A percentile compares a stretch with the other conserved stretches of the same genome.
Evolutionary conservation across 192 early-diverging fungal species (phyloP).

Genomic region (Nowakowskiella sp.): DNA sequence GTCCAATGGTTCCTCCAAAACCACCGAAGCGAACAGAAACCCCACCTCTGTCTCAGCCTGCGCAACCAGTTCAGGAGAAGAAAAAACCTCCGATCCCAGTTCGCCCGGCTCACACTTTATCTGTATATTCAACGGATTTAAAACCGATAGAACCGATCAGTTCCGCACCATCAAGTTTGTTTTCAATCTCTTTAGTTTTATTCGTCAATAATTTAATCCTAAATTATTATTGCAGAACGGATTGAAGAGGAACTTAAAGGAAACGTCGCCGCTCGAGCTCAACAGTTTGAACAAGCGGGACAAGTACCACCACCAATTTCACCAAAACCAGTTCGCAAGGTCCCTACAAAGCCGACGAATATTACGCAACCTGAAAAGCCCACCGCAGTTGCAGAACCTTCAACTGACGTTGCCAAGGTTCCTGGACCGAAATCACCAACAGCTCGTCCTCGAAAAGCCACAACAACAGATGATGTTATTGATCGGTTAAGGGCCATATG

Average conservation of each 20-base stretch:
- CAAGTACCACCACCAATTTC: not conserved
- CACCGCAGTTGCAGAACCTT: not conserved
- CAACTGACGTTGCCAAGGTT: not conserved
- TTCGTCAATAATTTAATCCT: too few relatives aligned
- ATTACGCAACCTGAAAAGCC: slow-evolving; percentile 24
- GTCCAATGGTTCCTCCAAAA: slow-evolving; percentile 1
- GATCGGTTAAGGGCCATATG: slow-evolving; percentile 71
- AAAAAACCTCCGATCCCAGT: slow-evolving; percentile 42
- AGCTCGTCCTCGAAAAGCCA: slow-evolving; percentile 40
- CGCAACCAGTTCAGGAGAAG: slow-evolving; percentile 12
- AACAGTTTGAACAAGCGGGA: slow-evolving; percentile 27
- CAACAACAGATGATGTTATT: slow-evolving; percentile 71
- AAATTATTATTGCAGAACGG: too few relatives aligned
- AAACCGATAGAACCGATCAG: slow-evolving; percentile 14
- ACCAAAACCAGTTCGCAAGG: slow-evolving; percentile 9
- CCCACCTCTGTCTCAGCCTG: slow-evolving; percentile 1
- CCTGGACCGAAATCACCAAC: slow-evolving; percentile 11
- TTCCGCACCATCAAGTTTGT: not conserved
- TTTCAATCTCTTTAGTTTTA: too few relatives aligned
- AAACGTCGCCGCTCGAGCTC: slow-evolving; percentile 25
- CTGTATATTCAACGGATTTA: slow-evolving; percentile 51
- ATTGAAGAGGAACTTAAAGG: too few relatives aligned
- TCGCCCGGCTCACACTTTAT: slow-evolving; percentile 46
- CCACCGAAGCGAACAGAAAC: not conserved
- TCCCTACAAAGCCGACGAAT: slow-evolving; percentile 15